These are phyloP conservation scores for Aspergillus biplanus DNA, from an alignment of 495 filamentous ascomycete genomes.

Conservation along the genomic window DNA sequence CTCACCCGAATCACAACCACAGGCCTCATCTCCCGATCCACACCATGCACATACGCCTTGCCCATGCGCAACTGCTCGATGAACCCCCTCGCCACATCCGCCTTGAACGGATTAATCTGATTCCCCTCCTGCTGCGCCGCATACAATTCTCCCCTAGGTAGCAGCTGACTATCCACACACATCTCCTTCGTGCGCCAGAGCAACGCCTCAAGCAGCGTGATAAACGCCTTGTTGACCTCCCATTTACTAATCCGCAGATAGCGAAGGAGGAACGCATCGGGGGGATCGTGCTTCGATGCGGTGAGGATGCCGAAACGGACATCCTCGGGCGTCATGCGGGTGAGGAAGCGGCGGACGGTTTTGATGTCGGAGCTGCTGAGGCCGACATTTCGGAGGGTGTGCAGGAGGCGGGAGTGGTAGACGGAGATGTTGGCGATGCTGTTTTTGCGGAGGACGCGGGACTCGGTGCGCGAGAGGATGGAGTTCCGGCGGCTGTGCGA, in stretches of 20 bases:
- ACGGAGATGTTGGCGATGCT: background rate
- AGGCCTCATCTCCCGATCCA: constrained; percentile 76
- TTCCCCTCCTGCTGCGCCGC: constrained; percentile 58
- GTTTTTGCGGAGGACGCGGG: background rate
- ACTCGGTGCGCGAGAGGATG: background rate
- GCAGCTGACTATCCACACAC: constrained; percentile 78
- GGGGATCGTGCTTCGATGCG: constrained; percentile 53
- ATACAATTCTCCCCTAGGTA: constrained; percentile 69
- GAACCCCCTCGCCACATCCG: constrained; percentile 67
- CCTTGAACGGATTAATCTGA: constrained; percentile 43
- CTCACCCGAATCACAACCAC: constrained; percentile 79
- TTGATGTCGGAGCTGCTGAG: constrained; percentile 28
- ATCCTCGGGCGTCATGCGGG: constrained; percentile 29
- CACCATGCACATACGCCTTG: constrained; percentile 85
- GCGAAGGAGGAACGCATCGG: constrained; percentile 81
- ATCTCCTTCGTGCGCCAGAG: constrained; percentile 76
- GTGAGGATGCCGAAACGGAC: constrained; percentile 32
- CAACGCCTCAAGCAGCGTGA: constrained; percentile 86
- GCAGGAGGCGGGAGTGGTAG: constrained; percentile 15
- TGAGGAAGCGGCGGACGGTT: constrained; percentile 27
- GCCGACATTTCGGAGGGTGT: constrained; percentile 25
- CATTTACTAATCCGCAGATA: constrained; percentile 89
- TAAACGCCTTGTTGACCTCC: constrained; percentile 85
- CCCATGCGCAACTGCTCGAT: constrained; percentile 77
- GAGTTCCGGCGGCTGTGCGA: constrained; percentile 13